Conservation (phyloP, 768 basidiomycete genomes). For the Phaeotremella skinneri region DNA sequence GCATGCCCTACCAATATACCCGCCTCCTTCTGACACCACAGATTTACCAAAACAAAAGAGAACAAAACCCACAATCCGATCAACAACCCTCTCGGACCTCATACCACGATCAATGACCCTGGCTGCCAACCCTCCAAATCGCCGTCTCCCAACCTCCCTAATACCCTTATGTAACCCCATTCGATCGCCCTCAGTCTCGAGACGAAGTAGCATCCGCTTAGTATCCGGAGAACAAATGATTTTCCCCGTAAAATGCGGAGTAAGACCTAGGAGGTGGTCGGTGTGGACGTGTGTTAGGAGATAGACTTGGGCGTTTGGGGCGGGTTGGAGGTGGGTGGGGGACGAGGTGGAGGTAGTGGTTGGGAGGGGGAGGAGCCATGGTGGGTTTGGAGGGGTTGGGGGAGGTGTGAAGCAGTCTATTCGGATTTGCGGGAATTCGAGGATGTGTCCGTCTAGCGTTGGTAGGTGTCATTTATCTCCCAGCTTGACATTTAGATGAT, state of each 20-base stretch:
- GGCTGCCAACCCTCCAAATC: conserved; percentile 26
- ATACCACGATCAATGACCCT: conserved; percentile 16
- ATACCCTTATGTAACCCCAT: conserved; percentile 16
- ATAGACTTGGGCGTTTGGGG: conserved; percentile 57
- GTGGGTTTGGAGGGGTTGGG: conserved; percentile 17
- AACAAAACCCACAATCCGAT: conserved; percentile 32
- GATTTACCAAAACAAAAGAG: too few species aligned
- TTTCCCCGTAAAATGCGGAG: conserved; percentile 67
- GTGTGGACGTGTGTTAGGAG: conserved; percentile 88
- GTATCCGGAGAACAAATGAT: conserved; percentile 79
- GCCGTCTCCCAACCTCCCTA: conserved; percentile 13
- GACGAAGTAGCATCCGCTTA: conserved; percentile 76
- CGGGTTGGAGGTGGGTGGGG: conserved; percentile 9
- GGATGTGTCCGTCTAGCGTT: conserved; percentile 62
- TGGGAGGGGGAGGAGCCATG: neutral
- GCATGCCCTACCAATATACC: neutral
- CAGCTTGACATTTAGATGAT: neutral
- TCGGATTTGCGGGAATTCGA: conserved; percentile 72
- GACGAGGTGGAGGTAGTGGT: neutral
- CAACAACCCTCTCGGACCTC: conserved; percentile 32
- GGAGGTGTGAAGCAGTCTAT: conserved; percentile 74
- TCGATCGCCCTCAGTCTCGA: conserved; percentile 58
- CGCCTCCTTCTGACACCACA: neutral
- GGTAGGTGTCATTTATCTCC: neutral
- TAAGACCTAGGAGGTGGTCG: conserved; percentile 77